Conservation (phyloP, 257 asterid genomes). For the Fraxinus excelsior region DNA sequence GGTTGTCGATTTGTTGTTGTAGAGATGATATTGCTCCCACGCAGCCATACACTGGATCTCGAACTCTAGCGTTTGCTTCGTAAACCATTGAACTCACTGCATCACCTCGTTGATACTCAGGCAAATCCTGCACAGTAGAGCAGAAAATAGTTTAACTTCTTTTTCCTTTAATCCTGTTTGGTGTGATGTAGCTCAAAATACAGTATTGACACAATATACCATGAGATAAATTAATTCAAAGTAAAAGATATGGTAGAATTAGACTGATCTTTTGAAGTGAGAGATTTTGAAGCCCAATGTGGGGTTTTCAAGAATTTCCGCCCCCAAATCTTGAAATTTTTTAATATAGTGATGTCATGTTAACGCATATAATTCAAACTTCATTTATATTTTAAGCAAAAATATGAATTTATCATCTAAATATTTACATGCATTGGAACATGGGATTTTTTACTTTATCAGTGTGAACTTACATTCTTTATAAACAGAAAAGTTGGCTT, state of each 20-base stretch:
- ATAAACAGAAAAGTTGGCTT: constrained; percentile 23
- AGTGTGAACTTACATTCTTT: constrained; percentile 29
- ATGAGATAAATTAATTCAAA: not conserved
- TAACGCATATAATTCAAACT: constrained; percentile 12
- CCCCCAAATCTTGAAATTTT: constrained; percentile 26
- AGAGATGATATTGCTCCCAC: constrained; percentile 65
- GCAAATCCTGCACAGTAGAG: constrained; percentile 40
- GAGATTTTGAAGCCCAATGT: not conserved
- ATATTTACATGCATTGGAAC: constrained; percentile 10
- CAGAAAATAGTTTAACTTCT: not conserved
- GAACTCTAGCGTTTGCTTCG: constrained; percentile 64
- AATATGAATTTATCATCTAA: constrained; percentile 19
- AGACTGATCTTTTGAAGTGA: not conserved
- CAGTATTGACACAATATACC: not conserved
- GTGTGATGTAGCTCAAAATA: constrained; percentile 4
- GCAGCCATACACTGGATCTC: constrained; percentile 72
- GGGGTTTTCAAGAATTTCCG: not conserved
- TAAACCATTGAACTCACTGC: constrained; percentile 71
- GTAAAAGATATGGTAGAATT: not conserved
- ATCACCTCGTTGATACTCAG: constrained; percentile 64
- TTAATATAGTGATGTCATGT: constrained; percentile 28
- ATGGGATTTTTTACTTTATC: constrained; percentile 12
- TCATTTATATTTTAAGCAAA: constrained; percentile 17
- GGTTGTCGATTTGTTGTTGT: constrained; percentile 58
- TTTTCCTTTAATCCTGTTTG: not conserved